Evolutionary conservation across 352 stramenopile genomes (phyloP).

Genomic region (Halophytophthora batemanensis): DNA sequence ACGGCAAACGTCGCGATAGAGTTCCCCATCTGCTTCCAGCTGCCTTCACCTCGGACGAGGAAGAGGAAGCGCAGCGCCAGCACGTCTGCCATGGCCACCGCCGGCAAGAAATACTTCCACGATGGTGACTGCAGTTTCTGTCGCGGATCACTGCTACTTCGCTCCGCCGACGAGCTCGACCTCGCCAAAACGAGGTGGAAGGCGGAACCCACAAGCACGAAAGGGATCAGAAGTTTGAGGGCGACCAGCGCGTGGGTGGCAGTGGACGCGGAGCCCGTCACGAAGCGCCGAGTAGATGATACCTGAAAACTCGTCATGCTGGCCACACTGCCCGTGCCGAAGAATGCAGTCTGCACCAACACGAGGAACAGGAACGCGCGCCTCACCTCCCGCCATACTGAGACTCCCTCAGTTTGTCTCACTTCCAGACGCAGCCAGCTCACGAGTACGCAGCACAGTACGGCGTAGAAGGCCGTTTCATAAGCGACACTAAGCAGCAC

Average conservation of each 20-base stretch:
- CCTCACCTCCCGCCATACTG: constrained; percentile 36
- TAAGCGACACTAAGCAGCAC: constrained; percentile 82
- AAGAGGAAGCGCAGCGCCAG: constrained; percentile 84
- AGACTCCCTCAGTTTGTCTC: constrained; percentile 13
- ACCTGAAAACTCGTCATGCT: constrained; percentile 88
- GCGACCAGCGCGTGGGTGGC: constrained; percentile 74
- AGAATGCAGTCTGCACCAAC: constrained; percentile 82
- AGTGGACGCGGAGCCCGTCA: constrained; percentile 80
- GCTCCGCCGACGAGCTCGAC: constrained; percentile 1
- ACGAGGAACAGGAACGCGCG: constrained; percentile 80
- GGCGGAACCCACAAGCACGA: constrained; percentile 65
- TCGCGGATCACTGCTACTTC: constrained; percentile 33
- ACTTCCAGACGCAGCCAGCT: constrained; percentile 64
- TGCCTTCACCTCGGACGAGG: constrained; percentile 78
- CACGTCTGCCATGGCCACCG: constrained; percentile 75
- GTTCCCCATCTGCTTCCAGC: constrained; percentile 87
- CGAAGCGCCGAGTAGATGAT: constrained; percentile 81
- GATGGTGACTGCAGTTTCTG: too few species aligned
- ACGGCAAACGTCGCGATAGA: constrained; percentile 86
- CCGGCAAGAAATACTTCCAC: constrained; percentile 76
- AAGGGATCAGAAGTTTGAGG: constrained; percentile 78
- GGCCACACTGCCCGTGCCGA: constrained; percentile 81
- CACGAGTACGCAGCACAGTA: constrained; percentile 50
- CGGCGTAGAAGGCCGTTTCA: constrained; percentile 77
- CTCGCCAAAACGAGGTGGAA: constrained; percentile 52